Evolutionary conservation across 371 early-diverging fungal genomes (phyloP), one percentile per base, ranked within the genome.

Genomic region (Mycotypha africana): DNA sequence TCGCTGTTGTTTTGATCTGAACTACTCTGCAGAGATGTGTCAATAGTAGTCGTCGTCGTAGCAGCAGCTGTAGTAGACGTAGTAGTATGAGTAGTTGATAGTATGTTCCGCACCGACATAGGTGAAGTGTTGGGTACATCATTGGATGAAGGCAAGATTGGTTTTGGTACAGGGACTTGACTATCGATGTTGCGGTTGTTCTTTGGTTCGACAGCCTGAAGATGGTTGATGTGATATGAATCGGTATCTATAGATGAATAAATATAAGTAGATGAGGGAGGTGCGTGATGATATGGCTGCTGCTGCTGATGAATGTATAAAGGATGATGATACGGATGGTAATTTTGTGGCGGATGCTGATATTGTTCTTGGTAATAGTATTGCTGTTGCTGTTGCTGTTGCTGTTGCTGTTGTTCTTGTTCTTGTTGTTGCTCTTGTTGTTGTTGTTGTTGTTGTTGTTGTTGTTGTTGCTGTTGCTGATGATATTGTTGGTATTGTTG

Each of bases 91-190:
- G 45, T 30, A 31, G 28, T 43, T 5, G 52, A 51, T 12, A 57
- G 16, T 14, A 57, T 35, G 16, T 57, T 51, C 36, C 51, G 52
- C 48, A 57, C 48, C 22, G 58, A 57, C 58, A 57, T 57, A 9
- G 48, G 43, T 10, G 47, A 48, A 2, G 53, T 32, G 1, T 37
- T 41, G 32, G 44, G 24, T 10, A 42, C 35, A 11, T 46, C 35
- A 4, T 52, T 42, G 20, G 42, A 39, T 28, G 45, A 40, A 23
- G 49, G 49, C 22, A 45, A 30, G 24, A 33, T 43, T 14, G 38
- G 52, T 33, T 25, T 41, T n/a, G n/a, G n/a, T n/a, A n/a, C n/a
- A n/a, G n/a, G n/a, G n/a, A n/a, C n/a, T n/a, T n/a, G n/a, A n/a
- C n/a, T n/a, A n/a, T n/a, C n/a, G n/a, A n/a, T n/a, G n/a, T n/a